These are phyloP conservation scores for Cutaneotrichosporon arboriforme DNA, from an alignment of 1,284 basidiomycete genomes.

Conservation along the genomic window DNA sequence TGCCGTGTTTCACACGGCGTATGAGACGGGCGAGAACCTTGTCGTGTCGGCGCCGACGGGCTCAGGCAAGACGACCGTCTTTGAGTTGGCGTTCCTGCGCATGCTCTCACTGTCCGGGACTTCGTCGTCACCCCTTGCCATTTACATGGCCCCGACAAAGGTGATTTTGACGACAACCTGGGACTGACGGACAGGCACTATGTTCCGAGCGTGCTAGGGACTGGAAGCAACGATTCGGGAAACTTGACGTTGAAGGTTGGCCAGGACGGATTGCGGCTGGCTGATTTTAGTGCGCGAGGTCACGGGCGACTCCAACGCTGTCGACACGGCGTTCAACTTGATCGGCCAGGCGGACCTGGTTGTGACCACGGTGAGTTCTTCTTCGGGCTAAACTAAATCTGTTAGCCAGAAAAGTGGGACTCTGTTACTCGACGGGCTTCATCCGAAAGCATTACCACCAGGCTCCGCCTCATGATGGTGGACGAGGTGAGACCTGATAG, in stretches of 20 bases:
- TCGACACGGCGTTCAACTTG: constrained; percentile 54
- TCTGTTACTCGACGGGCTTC: constrained; percentile 65
- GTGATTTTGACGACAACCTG: constrained; percentile 52
- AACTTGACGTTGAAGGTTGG: constrained; percentile 68
- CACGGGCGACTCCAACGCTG: constrained; percentile 75
- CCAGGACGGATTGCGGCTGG: not conserved
- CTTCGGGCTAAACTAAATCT: not conserved
- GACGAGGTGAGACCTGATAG: constrained; percentile 63
- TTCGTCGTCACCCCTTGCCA: constrained; percentile 56
- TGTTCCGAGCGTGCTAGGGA: constrained; percentile 79
- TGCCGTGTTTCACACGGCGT: constrained; percentile 44
- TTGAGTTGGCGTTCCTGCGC: constrained; percentile 82
- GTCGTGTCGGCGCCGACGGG: constrained; percentile 85
- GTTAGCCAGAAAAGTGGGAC: constrained; percentile 89
- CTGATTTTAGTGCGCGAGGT: constrained; percentile 64
- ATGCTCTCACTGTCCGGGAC: constrained; percentile 58
- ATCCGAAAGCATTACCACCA: constrained; percentile 36
- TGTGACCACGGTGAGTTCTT: constrained; percentile 62
- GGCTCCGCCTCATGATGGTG: constrained; percentile 63
- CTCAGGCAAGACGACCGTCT: constrained; percentile 87
- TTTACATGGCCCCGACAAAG: constrained; percentile 95
- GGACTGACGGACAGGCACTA: constrained; percentile 58
- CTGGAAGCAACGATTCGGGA: constrained; percentile 73
- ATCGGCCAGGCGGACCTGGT: constrained; percentile 65
- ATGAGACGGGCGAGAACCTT: constrained; percentile 66